Evolutionary conservation across 1,284 basidiomycete species (phyloP).

Genomic region (Mrakiaceae sp.): DNA sequence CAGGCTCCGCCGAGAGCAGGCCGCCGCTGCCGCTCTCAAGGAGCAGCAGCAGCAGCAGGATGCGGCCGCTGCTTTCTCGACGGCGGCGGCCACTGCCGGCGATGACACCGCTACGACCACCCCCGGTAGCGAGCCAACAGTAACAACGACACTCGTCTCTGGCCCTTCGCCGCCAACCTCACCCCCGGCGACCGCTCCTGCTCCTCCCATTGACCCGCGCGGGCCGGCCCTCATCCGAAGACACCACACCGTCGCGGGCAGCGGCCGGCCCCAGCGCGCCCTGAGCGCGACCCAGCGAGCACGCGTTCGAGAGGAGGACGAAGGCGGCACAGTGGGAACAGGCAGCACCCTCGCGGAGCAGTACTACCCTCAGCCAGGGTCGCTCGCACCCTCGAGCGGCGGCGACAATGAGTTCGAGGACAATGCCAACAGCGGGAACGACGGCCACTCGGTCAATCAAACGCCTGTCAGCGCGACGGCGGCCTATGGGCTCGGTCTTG

Average conservation of each 20-base stretch:
- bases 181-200: neutral
- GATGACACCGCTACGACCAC: no score
- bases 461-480: neutral
- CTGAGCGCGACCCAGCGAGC: neutral
- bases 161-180: neutral
- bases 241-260: conserved; percentile 5
- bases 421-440: neutral
- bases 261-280: neutral
- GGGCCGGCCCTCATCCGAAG: conserved; percentile 2
- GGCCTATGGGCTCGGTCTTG: no score
- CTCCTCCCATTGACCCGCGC: neutral
- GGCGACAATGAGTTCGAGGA: neutral
- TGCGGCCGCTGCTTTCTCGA: neutral
- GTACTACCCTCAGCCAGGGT: neutral
- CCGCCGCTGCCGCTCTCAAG: neutral
- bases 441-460: neutral
- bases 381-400: neutral
- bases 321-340: neutral
- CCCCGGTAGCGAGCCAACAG: neutral
- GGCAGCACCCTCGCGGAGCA: neutral
- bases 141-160: neutral
- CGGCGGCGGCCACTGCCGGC: neutral
- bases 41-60: neutral
- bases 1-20: conserved; percentile 10
- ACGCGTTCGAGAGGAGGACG: conserved; percentile 9